Evolutionary conservation across 352 stramenopile genomes (phyloP).

Genomic region (Globisporangium acanthophoron): DNA sequence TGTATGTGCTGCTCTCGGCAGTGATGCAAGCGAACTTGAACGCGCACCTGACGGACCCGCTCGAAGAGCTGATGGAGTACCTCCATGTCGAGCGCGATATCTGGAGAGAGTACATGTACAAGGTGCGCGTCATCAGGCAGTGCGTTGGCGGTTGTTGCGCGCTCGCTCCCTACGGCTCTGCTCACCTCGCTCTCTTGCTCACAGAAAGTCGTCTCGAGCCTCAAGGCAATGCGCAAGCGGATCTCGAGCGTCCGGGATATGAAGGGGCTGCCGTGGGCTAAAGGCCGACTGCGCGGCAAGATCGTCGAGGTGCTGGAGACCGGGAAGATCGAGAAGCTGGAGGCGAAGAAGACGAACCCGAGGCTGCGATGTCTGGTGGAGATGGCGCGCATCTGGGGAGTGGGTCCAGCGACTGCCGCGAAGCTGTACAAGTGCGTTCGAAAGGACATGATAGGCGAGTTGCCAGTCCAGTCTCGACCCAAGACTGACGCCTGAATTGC

Average conservation of each 20-base stretch:
- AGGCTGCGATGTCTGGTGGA: conserved; percentile 49
- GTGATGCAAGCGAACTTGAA: conserved; percentile 71
- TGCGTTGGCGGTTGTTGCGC: background rate
- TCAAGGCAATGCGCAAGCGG: conserved; percentile 56
- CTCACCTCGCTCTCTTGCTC: background rate
- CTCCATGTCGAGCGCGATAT: conserved; percentile 67
- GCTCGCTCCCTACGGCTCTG: background rate
- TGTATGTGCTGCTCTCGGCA: conserved; percentile 7
- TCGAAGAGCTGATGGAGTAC: conserved; percentile 82
- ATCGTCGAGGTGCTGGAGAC: conserved; percentile 75
- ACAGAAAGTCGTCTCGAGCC: conserved; percentile 65
- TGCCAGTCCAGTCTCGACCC: background rate
- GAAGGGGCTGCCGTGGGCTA: conserved; percentile 61
- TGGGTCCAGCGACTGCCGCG: conserved; percentile 65
- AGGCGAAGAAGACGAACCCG: conserved; percentile 69
- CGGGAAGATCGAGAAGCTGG: conserved; percentile 66
- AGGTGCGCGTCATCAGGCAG: conserved; percentile 22
- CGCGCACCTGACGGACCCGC: conserved; percentile 61
- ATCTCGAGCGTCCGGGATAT: conserved; percentile 60
- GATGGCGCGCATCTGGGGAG: conserved; percentile 72
- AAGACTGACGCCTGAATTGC: background rate
- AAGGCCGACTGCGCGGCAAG: conserved; percentile 63
- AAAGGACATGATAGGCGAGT: background rate
- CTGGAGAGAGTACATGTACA: conserved; percentile 82
- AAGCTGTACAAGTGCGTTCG: conserved; percentile 63